Conservation (phyloP, 805 yeast species). For the Maudiozyma turicensis region DNA sequence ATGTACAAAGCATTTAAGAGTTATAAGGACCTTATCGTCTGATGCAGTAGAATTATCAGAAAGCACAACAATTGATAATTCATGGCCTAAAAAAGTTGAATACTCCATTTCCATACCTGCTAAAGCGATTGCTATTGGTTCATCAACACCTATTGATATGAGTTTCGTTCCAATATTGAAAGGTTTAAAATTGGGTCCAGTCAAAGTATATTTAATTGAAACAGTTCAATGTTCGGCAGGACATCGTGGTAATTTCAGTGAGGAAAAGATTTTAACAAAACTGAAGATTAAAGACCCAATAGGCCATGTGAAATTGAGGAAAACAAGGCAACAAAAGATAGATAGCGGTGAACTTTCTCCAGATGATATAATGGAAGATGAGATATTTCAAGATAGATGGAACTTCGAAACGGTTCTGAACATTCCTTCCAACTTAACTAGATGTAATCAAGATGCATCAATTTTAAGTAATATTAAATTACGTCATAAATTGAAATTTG, state of each 20-base stretch:
- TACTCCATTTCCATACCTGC: conserved; percentile 80
- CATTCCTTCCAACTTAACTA: conserved; percentile 64
- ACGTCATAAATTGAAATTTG: conserved; percentile 81
- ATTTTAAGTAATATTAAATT: conserved; percentile 63
- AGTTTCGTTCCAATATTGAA: conserved; percentile 71
- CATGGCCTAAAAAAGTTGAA: conserved; percentile 93
- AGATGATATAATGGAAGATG: neutral
- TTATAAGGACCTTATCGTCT: conserved; percentile 76
- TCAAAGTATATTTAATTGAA: conserved; percentile 61
- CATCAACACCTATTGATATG: conserved; percentile 60
- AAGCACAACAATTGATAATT: conserved; percentile 88
- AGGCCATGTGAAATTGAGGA: conserved; percentile 21
- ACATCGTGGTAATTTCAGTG: conserved; percentile 47
- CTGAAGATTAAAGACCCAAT: conserved; percentile 35
- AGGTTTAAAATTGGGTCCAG: conserved; percentile 67
- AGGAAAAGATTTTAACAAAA: conserved; percentile 56
- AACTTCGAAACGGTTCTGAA: conserved; percentile 50
- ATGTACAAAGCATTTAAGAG: conserved; percentile 66
- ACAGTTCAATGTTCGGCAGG: conserved; percentile 52
- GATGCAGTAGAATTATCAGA: conserved; percentile 85
- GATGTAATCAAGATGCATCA: conserved; percentile 81
- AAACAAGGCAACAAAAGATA: conserved; percentile 6
- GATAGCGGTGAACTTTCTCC: neutral
- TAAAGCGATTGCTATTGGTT: conserved; percentile 85
- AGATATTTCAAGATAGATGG: conserved; percentile 55